Percentiles rank a stretch among this genome's conserved stretches.
phyloP scores from a whole-genome alignment of 495 filamentous ascomycete species.

The Annulohypoxylon maeteangense region DNA sequence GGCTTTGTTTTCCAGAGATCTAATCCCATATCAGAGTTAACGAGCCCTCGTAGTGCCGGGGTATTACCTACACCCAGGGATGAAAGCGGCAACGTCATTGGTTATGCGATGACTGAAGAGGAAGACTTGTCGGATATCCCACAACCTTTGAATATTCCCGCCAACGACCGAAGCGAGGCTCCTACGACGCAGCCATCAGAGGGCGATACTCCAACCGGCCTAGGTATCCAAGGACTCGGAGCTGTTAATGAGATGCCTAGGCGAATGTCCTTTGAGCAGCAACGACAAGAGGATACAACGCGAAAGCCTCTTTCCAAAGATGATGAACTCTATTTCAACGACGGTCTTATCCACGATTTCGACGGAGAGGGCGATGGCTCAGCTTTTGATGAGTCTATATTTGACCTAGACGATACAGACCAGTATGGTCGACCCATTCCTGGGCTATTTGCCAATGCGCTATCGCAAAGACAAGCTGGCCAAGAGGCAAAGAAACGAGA shows the following conservation, averaged over 20 bases:
- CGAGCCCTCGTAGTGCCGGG: conserved; percentile 58
- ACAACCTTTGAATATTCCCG: conserved; percentile 11
- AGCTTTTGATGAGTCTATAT: conserved; percentile 81
- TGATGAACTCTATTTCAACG: conserved; percentile 86
- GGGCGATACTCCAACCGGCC: conserved; percentile 39
- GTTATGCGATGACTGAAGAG: conserved; percentile 61
- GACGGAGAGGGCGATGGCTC: conserved; percentile 61
- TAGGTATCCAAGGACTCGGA: conserved; percentile 52
- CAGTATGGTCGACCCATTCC: conserved; percentile 64
- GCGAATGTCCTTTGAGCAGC: conserved; percentile 18
- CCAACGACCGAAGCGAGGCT: conserved; percentile 2
- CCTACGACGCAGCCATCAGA: conserved; percentile 16
- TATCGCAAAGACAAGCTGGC: conserved; percentile 49
- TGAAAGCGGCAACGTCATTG: conserved; percentile 59
- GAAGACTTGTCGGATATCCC: conserved; percentile 51
- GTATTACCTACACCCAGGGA: conserved; percentile 65
- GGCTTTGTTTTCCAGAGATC: conserved; percentile 65
- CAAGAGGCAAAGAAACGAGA: conserved; percentile 49
- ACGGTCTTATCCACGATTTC: conserved; percentile 70
- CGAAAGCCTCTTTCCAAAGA: conserved; percentile 54
- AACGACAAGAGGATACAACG: conserved; percentile 22
- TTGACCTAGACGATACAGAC: conserved; percentile 73
- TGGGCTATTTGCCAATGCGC: conserved; percentile 58
- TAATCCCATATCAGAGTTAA: conserved; percentile 58
- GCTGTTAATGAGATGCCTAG: conserved; percentile 27